These are phyloP conservation scores for Amoeboradix gromovi DNA, from an alignment of 371 early-diverging fungal genomes.

Conservation along the genomic window DNA sequence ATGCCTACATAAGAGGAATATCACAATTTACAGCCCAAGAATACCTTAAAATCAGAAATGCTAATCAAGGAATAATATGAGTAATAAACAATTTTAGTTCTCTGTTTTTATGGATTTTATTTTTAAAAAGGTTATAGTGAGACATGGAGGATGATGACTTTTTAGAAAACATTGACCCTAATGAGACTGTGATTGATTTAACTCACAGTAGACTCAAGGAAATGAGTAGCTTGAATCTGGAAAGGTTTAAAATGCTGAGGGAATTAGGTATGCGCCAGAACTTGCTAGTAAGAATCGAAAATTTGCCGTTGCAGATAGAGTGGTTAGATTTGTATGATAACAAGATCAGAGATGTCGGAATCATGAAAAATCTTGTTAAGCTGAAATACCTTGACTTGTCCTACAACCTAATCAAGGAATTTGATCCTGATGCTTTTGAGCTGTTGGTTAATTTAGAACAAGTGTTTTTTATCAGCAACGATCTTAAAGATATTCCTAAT, in stretches of 20 bases:
- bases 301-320: conserved; percentile 16
- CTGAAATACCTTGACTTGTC: conserved; percentile 61
- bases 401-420: conserved; percentile 53
- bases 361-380: conserved; percentile 22
- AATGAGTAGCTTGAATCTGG: conserved; percentile 25
- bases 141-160: no score
- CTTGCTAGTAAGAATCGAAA: conserved; percentile 37
- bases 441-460: conserved; percentile 23
- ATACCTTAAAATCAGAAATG: no score
- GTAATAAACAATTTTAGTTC: no score
- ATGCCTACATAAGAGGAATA: no score
- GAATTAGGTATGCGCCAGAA: conserved; percentile 72
- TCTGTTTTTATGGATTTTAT: no score
- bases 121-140: no score
- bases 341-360: conserved; percentile 41
- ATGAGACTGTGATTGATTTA: no score
- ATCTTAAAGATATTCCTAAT: conserved; percentile 40
- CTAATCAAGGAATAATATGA: no score
- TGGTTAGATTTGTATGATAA: conserved; percentile 88
- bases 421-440: conserved; percentile 21
- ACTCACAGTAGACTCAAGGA: conserved; percentile 38
- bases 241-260: conserved; percentile 33
- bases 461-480: conserved; percentile 54
- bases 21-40: no score
- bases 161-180: no score